Conservation (phyloP, 345 rosid species). For the Pistacia vera region DNA sequence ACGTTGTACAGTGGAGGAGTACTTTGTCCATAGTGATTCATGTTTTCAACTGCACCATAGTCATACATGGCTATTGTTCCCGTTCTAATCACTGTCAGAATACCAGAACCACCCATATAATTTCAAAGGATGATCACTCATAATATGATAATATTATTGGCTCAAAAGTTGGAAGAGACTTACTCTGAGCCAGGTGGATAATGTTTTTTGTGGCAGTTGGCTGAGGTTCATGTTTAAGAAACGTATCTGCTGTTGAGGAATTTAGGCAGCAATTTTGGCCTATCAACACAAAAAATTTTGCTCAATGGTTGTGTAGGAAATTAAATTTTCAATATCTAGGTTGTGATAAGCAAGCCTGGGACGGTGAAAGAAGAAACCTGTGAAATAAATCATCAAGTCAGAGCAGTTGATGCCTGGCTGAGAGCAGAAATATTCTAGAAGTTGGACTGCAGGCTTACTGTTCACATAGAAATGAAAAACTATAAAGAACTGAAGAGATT, state of each 20-base stretch:
- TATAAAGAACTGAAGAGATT: no score
- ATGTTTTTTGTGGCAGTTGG: slow-evolving; percentile 56
- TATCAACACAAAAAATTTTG: neutral
- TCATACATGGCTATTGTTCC: slow-evolving; percentile 53
- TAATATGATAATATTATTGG: neutral
- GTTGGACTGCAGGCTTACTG: slow-evolving; percentile 35
- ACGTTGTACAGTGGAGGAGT: slow-evolving; percentile 54
- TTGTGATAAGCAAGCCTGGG: neutral
- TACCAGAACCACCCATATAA: neutral
- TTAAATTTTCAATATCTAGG: neutral
- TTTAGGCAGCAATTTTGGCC: slow-evolving; percentile 66
- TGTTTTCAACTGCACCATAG: slow-evolving; percentile 43
- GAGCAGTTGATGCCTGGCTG: slow-evolving; percentile 42
- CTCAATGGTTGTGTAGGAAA: no score
- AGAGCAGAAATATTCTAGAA: slow-evolving; percentile 32
- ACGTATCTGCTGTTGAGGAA: slow-evolving; percentile 28
- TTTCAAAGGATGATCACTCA: no score
- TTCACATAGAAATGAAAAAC: neutral
- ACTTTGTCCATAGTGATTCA: slow-evolving; percentile 48
- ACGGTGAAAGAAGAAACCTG: slow-evolving; percentile 32
- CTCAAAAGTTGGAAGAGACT: slow-evolving; percentile 13
- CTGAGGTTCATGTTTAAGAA: slow-evolving; percentile 56
- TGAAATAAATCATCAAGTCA: slow-evolving; percentile 38
- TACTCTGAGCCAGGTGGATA: slow-evolving; percentile 65
- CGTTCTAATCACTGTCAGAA: slow-evolving; percentile 40